Base-by-base conservation (phyloP, 495 filamentous ascomycete species). In the Penicillium odoratum region DNA sequence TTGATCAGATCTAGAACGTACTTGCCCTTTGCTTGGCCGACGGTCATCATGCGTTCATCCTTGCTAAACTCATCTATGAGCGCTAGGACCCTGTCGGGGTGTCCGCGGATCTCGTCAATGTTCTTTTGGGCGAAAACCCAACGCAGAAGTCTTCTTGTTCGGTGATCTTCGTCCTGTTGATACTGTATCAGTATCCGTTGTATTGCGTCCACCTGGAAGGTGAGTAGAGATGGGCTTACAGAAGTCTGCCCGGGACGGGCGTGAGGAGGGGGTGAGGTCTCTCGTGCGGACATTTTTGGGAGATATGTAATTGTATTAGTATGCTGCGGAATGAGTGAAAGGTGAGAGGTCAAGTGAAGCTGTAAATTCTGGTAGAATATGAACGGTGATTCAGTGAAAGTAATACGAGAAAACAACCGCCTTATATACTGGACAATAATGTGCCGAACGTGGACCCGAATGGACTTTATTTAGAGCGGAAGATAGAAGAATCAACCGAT, bases 1-100 rank as follows among this genome's bases (percentile, higher is more conserved):
- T 70, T 68, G 55, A 94, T 91, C 7, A 91, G 65, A 30, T 86
- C 73, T 0, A 76, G 77, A 16, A 93, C 80, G 25, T 91, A 82
- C 42, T 76, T 76, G 44, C 88, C 89, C 63, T 95, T 95, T 53
- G 82, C 70, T 45, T 83, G 77, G 16, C 91, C 90, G 31, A 95
- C 81, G 55, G 91, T 93, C 85, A 93, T 92, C 48, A 94, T 79
- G 26, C 60, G 61, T 55, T 89, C 88, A 29, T 82, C 85, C 48
- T 83, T 73, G 2, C 81, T 84, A 68, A 82, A 95, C 25, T 88
- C 82, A 61, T 94, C 88, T 63, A 95, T 93, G 4, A 82, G 81
- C 26, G 79, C 69, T 2, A 93, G 75, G 6, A 95, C 80, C 40
- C 74, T 79, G 7, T 75, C 58, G 0, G 90, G 89, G 42, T 83